Conservation (phyloP, 2,329 filamentous ascomycete species). For the Fusarium cicatricum region DNA sequence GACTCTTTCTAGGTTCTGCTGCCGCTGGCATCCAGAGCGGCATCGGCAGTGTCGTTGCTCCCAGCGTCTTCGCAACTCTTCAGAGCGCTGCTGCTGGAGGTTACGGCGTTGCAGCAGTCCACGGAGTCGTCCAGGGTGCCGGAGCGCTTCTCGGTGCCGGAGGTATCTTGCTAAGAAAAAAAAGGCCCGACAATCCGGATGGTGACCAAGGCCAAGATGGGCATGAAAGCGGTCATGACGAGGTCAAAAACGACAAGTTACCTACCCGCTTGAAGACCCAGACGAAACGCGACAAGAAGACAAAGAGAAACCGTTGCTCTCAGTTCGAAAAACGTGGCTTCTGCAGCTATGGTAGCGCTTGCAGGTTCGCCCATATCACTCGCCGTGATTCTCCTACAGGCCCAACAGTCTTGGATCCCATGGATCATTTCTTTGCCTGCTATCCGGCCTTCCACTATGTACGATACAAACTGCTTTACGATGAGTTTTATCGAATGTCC, state of each 20-base stretch:
- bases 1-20: conserved; percentile 24
- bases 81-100: conserved; percentile 46
- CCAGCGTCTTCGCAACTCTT: conserved; percentile 41
- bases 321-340: conserved; percentile 1
- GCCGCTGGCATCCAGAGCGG: conserved; percentile 35
- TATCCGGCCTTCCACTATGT: conserved; percentile 13
- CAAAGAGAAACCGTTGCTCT: not conserved
- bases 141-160: not conserved
- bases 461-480: conserved; percentile 1
- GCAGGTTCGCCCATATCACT: conserved; percentile 4
- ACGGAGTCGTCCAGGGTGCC: conserved; percentile 22
- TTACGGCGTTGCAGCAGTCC: conserved; percentile 34
- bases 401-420: not conserved
- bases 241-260: no score
- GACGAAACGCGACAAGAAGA: not conserved
- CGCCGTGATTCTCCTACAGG: not conserved
- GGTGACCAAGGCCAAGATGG: not conserved
- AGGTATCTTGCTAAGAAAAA: not conserved
- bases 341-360: conserved; percentile 10
- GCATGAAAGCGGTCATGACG: not conserved
- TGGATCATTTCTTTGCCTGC: conserved; percentile 19
- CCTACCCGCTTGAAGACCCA: no score
- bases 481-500: conserved; percentile 21
- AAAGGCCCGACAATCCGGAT: not conserved
- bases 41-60: conserved; percentile 41